phyloP scores from a whole-genome alignment of 352 stramenopile genomes.

The Pythium scleroteichum region DNA sequence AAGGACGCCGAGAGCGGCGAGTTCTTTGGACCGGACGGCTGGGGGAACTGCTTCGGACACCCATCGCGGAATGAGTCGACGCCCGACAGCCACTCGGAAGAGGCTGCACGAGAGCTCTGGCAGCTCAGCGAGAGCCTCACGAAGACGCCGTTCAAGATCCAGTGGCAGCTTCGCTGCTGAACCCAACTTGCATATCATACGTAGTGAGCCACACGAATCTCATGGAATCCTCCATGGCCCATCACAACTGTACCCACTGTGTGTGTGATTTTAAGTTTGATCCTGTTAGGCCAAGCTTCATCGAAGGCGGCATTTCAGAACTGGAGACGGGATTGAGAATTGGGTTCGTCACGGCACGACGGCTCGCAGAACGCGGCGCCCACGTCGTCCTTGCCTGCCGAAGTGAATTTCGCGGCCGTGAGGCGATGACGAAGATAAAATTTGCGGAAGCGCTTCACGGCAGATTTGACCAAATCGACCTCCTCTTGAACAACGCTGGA shows the following conservation, averaged over 20 bases:
- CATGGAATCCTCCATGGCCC: no score
- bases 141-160: slow-evolving; percentile 4
- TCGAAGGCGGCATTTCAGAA: no score
- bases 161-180: background rate
- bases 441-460: slow-evolving; percentile 28
- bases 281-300: no score
- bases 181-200: background rate
- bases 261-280: no score
- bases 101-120: background rate
- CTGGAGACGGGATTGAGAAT: slow-evolving; percentile 29
- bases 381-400: slow-evolving; percentile 82
- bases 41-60: slow-evolving; percentile 8
- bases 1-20: slow-evolving; percentile 3
- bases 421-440: slow-evolving; percentile 35
- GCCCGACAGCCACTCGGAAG: slow-evolving; percentile 1
- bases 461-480: slow-evolving; percentile 26
- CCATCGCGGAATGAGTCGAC: slow-evolving; percentile 5
- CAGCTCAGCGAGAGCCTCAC: slow-evolving; percentile 12
- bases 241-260: no score
- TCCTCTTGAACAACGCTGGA: slow-evolving; percentile 43
- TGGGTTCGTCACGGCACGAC: slow-evolving; percentile 63
- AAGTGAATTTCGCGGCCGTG: slow-evolving; percentile 35
- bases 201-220: no score
- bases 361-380: slow-evolving; percentile 54
- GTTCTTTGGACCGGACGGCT: slow-evolving; percentile 18